phyloP scores from a whole-genome alignment of 2,329 filamentous ascomycete species.

The Zasmidium cellare region DNA sequence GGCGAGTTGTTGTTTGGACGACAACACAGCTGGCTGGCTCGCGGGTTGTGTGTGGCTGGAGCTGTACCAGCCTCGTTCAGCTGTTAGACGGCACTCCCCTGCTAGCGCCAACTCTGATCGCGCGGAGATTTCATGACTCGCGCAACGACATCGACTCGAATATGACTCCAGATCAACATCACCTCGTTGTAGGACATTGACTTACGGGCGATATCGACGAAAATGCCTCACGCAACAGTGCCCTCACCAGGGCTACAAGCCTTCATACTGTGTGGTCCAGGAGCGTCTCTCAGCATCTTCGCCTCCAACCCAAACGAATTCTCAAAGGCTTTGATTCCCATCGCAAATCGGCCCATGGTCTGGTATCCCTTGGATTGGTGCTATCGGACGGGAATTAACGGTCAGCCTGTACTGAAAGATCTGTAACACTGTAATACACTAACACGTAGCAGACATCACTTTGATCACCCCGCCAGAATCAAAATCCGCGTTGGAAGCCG shows the following conservation, averaged over 20 bases:
- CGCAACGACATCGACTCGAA: neutral
- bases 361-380: conserved; percentile 89
- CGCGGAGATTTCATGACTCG: neutral
- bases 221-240: conserved; percentile 78
- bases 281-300: conserved; percentile 79
- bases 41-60: conserved; percentile 4
- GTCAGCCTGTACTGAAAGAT: conserved; percentile 41
- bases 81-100: neutral
- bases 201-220: neutral
- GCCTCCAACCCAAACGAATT: conserved; percentile 77
- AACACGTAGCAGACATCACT: conserved; percentile 48
- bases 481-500: conserved; percentile 64
- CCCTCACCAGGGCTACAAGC: conserved; percentile 78
- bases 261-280: conserved; percentile 78
- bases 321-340: conserved; percentile 77
- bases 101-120: neutral
- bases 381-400: conserved; percentile 74
- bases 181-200: too few species aligned
- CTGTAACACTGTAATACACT: neutral
- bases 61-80: neutral
- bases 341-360: conserved; percentile 84
- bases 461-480: conserved; percentile 60
- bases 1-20: neutral
- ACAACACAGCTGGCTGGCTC: neutral
- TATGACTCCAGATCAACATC: neutral